A percentile compares a stretch with the other conserved stretches of the same genome.
Conservation (phyloP, 2,329 filamentous ascomycete species). For the Curvularia spicifera region DNA sequence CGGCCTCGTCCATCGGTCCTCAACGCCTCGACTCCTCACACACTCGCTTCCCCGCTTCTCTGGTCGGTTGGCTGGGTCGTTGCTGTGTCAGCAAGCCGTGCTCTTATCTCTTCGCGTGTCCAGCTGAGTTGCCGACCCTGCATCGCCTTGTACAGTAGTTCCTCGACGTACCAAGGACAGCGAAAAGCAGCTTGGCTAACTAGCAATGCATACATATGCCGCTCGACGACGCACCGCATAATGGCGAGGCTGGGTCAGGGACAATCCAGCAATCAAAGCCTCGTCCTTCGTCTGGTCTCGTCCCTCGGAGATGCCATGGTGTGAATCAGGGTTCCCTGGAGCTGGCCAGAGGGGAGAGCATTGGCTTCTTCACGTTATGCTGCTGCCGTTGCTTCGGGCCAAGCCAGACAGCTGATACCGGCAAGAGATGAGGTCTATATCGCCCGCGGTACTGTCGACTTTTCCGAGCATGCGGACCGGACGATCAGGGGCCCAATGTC, state of each 20-base stretch:
- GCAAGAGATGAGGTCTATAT: not conserved
- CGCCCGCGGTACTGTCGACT: not conserved
- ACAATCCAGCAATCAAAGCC: not conserved
- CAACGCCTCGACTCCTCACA: not conserved
- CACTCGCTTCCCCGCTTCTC: not conserved
- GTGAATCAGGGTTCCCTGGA: not conserved
- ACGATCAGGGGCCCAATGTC: constrained; percentile 3
- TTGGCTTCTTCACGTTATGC: constrained; percentile 2
- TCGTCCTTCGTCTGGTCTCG: not conserved
- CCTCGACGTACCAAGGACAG: not conserved
- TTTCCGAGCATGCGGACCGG: constrained; percentile 1
- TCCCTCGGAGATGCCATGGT: not conserved
- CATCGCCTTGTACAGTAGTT: not conserved
- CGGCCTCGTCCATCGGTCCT: not conserved
- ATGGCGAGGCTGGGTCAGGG: not conserved
- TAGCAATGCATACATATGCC: not conserved
- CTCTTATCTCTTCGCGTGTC: not conserved
- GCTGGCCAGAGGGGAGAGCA: not conserved
- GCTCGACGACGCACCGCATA: too few relatives aligned
- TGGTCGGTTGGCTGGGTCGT: constrained; percentile 3
- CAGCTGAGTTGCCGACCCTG: not conserved
- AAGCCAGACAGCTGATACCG: not conserved
- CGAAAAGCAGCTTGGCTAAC: not conserved
- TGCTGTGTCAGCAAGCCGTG: not conserved
- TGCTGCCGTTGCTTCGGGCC: not conserved